Base-by-base conservation (phyloP, 2,329 filamentous ascomycete species). In the Emergomyces pasteurianus region DNA sequence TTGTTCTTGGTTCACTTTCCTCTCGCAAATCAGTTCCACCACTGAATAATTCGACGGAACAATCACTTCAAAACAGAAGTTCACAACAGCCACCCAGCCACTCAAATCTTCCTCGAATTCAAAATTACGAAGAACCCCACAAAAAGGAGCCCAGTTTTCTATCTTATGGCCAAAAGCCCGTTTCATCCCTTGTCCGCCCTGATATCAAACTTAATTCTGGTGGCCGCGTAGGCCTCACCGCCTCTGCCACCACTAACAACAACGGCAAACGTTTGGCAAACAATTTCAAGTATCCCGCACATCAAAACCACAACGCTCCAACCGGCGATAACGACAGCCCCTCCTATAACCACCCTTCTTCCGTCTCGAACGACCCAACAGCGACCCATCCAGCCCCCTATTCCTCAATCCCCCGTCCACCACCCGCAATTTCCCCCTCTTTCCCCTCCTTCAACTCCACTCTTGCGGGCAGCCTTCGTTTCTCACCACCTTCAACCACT, bases 1-100 rank as follows among this genome's bases (percentile, higher is more conserved):
- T 75, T 57, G 66, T 66, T 6, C 60, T 75, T 53, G 54, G 71
- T 10, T 63, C 69, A 18, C 60, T 70, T 36, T 70, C 53, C 3
- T 10, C 18, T 9, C 34, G 46, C 21, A 46, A 57, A 16, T 12
- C 55, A 12, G 28, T 16, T 12, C 38, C 7, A 21, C 16, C 53
- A 26, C 38, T 12, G 26, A n/a, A 47, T 9, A 57, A 21, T 21
- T 10, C 23, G n/a, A 57, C 23, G 28, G 18, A 57, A n/a, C 55
- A 34, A 16, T 40, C 34, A 23, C 36, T 21, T 18, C 53, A 42
- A 18, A 31, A 52, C 43, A 10, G 26, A 31, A 40, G 31, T 10
- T 26, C 40, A 21, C 23, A 3, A 31, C 38, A 43, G 23, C 26
- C 40, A 34, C 6, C 55, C 28, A 42, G 16, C 36, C 55, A 57